phyloP scores from a whole-genome alignment of 1,284 basidiomycete genomes.

The Athelia psychrophila region DNA sequence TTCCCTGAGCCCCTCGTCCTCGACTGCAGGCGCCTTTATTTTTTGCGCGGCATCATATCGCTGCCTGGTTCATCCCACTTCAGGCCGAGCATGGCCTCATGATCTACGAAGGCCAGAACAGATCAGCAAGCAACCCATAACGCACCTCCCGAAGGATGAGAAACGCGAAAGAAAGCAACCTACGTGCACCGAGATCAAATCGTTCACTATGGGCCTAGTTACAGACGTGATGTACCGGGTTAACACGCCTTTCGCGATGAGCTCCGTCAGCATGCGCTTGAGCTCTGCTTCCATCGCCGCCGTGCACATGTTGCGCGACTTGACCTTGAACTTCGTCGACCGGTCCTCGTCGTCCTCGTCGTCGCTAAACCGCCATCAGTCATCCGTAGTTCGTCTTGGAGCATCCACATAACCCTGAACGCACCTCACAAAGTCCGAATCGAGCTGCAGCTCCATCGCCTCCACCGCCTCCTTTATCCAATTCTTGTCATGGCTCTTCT shows the following conservation, averaged over 20 bases:
- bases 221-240: slow-evolving; percentile 88
- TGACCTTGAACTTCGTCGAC: slow-evolving; percentile 45
- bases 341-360: slow-evolving; percentile 31
- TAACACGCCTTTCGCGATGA: slow-evolving; percentile 82
- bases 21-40: not conserved
- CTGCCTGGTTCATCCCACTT: not conserved
- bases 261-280: slow-evolving; percentile 69
- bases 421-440: slow-evolving; percentile 70
- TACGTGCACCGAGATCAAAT: slow-evolving; percentile 74
- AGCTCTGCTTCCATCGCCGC: slow-evolving; percentile 72
- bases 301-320: slow-evolving; percentile 48
- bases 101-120: too few relatives aligned
- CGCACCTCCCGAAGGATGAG: too few relatives aligned
- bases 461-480: slow-evolving; percentile 93
- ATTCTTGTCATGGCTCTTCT: slow-evolving; percentile 89
- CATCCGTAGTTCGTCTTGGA: not conserved
- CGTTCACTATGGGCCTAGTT: slow-evolving; percentile 74
- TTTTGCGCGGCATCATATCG: too few relatives aligned
- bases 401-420: slow-evolving; percentile 8
- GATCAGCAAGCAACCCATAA: too few relatives aligned
- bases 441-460: slow-evolving; percentile 92
- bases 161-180: slow-evolving; percentile 30
- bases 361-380: slow-evolving; percentile 30
- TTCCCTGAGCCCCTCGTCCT: not conserved
- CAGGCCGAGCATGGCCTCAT: not conserved